Conservation (phyloP, 2,329 filamentous ascomycete genomes). For the Trichoderma koningiopsis region DNA sequence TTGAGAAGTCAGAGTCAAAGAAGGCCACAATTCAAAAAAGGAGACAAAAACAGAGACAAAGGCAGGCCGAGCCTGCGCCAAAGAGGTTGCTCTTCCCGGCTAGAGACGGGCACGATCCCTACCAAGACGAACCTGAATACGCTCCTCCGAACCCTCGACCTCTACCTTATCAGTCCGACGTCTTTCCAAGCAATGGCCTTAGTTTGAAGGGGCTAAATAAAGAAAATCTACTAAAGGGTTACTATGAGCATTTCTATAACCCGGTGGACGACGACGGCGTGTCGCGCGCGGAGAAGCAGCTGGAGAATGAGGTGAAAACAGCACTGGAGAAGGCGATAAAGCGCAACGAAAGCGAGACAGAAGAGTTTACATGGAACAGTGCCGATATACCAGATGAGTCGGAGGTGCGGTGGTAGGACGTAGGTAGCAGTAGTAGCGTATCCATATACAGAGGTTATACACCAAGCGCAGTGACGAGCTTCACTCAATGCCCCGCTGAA, state of each 20-base stretch:
- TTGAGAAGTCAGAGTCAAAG: slow-evolving; percentile 64
- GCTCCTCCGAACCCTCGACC: slow-evolving; percentile 73
- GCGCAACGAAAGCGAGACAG: slow-evolving; percentile 67
- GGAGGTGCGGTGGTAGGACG: slow-evolving; percentile 44
- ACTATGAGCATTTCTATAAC: slow-evolving; percentile 61
- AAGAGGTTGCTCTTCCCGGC: slow-evolving; percentile 66
- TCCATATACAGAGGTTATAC: not conserved
- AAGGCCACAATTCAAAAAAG: slow-evolving; percentile 62
- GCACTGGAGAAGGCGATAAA: slow-evolving; percentile 63
- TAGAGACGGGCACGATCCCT: slow-evolving; percentile 47
- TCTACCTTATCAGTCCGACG: slow-evolving; percentile 69
- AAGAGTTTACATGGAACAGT: slow-evolving; percentile 63
- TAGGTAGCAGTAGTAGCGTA: not conserved
- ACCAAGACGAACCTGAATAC: slow-evolving; percentile 82
- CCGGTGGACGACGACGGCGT: slow-evolving; percentile 69
- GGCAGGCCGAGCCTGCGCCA: slow-evolving; percentile 52
- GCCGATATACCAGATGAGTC: slow-evolving; percentile 52
- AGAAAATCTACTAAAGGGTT: slow-evolving; percentile 63
- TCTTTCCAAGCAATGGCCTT: slow-evolving; percentile 60
- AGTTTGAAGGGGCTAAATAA: slow-evolving; percentile 61
- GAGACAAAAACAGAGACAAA: slow-evolving; percentile 60
- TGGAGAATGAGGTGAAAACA: slow-evolving; percentile 55
- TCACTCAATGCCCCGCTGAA: not conserved
- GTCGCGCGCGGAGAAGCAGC: slow-evolving; percentile 62
- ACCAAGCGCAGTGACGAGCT: slow-evolving; percentile 17